Percentiles rank a stretch among this genome's conserved stretches.
phyloP scores from a whole-genome alignment of 2,329 filamentous ascomycete species.

The Fusarium multiceps region DNA sequence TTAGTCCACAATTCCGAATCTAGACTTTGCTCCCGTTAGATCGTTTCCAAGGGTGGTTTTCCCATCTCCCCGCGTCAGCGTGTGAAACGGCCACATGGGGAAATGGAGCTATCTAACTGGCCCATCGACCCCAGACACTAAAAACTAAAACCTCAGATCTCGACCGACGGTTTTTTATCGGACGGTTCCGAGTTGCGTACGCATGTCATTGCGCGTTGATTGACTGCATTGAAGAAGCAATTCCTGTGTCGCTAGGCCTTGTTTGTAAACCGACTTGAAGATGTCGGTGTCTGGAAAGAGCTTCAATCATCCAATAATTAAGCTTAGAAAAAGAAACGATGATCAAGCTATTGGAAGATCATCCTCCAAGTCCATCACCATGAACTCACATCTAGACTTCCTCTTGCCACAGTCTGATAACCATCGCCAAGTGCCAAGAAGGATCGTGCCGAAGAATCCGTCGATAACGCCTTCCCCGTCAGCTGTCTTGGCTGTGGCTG shows the following conservation, averaged over 20 bases:
- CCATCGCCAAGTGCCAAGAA: slow-evolving; percentile 34
- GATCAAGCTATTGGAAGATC: not conserved
- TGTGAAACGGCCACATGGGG: slow-evolving; percentile 37
- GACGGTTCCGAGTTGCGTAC: slow-evolving; percentile 2
- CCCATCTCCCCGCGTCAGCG: slow-evolving; percentile 6
- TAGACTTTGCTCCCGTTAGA: slow-evolving; percentile 12
- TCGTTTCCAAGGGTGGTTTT: not conserved
- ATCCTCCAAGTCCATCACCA: not conserved
- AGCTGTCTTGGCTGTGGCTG: not conserved
- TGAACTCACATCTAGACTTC: not conserved
- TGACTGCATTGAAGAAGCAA: not conserved
- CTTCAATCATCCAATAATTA: not conserved
- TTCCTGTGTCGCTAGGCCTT: slow-evolving; percentile 2
- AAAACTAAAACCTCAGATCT: not conserved
- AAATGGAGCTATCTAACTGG: slow-evolving; percentile 28
- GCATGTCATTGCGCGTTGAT: not conserved
- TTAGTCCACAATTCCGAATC: slow-evolving; percentile 18
- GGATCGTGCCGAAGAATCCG: slow-evolving; percentile 16
- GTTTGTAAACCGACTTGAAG: slow-evolving; percentile 8
- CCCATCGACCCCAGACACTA: slow-evolving; percentile 2
- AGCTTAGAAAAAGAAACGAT: not conserved
- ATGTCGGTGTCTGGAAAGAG: slow-evolving; percentile 8
- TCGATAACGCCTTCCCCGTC: slow-evolving; percentile 14
- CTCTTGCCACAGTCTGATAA: slow-evolving; percentile 12
- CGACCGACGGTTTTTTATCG: not conserved